phyloP scores from a whole-genome alignment of 1,284 basidiomycete species.

The Trichosporon inkin region DNA sequence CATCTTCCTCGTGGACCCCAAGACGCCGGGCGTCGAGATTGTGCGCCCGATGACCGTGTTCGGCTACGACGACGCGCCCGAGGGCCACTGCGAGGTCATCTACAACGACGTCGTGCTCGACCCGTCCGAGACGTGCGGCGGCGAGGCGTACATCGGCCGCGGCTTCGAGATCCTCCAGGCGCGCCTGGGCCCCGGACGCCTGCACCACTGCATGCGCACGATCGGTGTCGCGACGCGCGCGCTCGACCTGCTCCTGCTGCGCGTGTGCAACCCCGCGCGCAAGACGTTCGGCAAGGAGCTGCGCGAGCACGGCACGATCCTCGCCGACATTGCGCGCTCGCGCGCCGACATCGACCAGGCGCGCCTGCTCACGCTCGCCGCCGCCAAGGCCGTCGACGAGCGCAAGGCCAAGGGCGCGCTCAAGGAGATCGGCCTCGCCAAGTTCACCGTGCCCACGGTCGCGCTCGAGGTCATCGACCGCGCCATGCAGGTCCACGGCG shows the following conservation, averaged over 20 bases:
- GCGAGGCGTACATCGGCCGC: constrained; percentile 67
- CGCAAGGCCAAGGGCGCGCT: constrained; percentile 86
- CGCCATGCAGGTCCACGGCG: constrained; percentile 90
- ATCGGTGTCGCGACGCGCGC: constrained; percentile 83
- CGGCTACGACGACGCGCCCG: constrained; percentile 90
- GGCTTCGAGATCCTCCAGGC: constrained; percentile 99
- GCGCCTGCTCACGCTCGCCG: constrained; percentile 81
- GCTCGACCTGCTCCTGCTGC: constrained; percentile 79
- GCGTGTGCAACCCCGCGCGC: constrained; percentile 83
- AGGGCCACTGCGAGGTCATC: constrained; percentile 91
- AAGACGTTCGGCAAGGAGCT: constrained; percentile 92
- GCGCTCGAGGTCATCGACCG: constrained; percentile 84
- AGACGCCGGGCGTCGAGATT: constrained; percentile 80
- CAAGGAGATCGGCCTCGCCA: constrained; percentile 95
- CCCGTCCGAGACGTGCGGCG: constrained; percentile 54
- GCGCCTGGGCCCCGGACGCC: constrained; percentile 88
- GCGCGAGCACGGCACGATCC: constrained; percentile 83
- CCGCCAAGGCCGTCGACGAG: constrained; percentile 90
- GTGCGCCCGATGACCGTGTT: constrained; percentile 88
- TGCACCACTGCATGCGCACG: constrained; percentile 98
- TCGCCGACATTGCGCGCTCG: constrained; percentile 84
- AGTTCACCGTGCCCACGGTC: constrained; percentile 91
- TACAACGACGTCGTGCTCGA: constrained; percentile 94
- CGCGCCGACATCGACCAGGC: constrained; percentile 88
- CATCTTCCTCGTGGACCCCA: constrained; percentile 85